Evolutionary conservation across 2,329 filamentous ascomycete species (phyloP), one percentile per base, ranked within the genome.

Genomic region (Talaromyces sp.): DNA sequence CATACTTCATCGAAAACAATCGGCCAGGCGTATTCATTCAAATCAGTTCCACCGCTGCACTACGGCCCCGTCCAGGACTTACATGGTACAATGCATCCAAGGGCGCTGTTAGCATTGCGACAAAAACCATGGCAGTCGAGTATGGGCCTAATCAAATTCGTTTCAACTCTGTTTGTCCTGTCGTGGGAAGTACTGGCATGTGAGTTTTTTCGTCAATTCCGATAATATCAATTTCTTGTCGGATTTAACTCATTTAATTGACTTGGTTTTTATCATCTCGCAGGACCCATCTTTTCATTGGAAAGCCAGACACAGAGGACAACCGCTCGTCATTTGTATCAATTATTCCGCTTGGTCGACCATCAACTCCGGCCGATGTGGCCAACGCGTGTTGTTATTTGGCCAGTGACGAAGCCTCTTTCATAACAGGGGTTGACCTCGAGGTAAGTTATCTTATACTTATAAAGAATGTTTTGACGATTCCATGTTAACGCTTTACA

Each of bases 321-420:
- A 80, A 80, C 62, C 67, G 75, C 55, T 69, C 68, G 31, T 77
- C 77, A 58, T 80, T 80, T 54, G 67, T 79, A 21, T 71, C 74
- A 21, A 77, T 75, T 63, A 75, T 80, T 24, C 78, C 77, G 0
- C 58, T 80, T 35, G 77, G 77, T 10, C 70, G 77, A 26, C 64
- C 76, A 29, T 75, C 74, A 19, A 75, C 77, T 19, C 71, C 73
- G 1, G 77, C 80, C 9, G 89, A 92, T 70, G 82, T 92, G 38
- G 88, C 86, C 2, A 89, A 89, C 67, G 86, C 87, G 31, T 86
- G 84, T 63, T 80, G 87, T n/a, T 92, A 88, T 69, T 71, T 92
- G 54, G 87, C 86, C 1, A 89, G 86, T 62, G 86, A 90, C 27
- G 89, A 91, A 68, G 86, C 86, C 0, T 81, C 78, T 3, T 91